Base-by-base conservation (phyloP, 2,329 filamentous ascomycete species). In the Aureobasidium sp. region DNA sequence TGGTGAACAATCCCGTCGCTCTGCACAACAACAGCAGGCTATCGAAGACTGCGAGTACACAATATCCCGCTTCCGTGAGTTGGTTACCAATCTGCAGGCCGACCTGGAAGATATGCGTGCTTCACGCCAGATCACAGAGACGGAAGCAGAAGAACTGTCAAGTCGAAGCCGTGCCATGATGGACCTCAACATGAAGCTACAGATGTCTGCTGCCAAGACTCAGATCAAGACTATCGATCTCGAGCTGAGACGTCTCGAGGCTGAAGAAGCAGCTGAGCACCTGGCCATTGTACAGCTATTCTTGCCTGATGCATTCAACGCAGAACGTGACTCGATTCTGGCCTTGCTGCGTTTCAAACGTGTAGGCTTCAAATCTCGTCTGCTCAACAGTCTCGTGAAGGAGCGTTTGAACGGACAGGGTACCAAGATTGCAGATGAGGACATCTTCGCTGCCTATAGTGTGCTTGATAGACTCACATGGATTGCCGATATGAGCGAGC, bases 151-250 rank as follows among this genome's bases (percentile, higher is more conserved):
- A 72, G 91, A 97, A 73, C 84, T 97, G 61, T 92, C 87, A 66
- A 89, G 85, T 68, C 88, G 91, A 65, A 96, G 93, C 48, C 86
- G 91, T 65, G 91, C 93, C 59, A 96, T 99, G 88, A 89, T 96
- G 84, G 93, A 99, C 70, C 82, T 99, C 49, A 97, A 97, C 74
- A 84, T 93, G 82, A 95, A 96, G 76, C 82, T 99, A 47, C 93
- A 96, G 70, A 84, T 89, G 61, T 95, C 91, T 13, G 91, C 91
- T 11, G 84, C 91, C 44, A 96, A 96, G 78, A 89, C 93, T 3
- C 93, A 96, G 73, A 87, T 90, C 69, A 97, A 96, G 78, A 91
- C 91, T 0, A 96, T 99, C 65, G 92, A 97, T 67, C 81, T 97
- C 34, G 92, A 97, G 72, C 79, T 97, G 62, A 85, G 88, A 59